Evolutionary conservation across 495 filamentous ascomycete species (phyloP).

Genomic region (Annulohypoxylon bovei): DNA sequence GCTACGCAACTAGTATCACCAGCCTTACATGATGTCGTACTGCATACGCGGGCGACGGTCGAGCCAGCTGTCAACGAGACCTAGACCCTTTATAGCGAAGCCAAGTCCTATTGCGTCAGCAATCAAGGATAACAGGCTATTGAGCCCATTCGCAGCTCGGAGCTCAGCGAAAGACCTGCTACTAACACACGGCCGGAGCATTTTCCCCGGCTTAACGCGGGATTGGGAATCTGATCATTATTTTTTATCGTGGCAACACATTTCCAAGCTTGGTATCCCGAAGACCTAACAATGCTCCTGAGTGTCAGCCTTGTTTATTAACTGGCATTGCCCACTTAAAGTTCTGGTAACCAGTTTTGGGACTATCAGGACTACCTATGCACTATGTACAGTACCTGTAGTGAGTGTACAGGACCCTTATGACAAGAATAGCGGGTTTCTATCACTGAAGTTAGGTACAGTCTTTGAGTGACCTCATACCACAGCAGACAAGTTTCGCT

Average conservation of each 20-base stretch:
- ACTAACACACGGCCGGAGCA: slow-evolving; percentile 11
- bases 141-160: slow-evolving; percentile 22
- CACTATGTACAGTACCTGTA: too few relatives aligned
- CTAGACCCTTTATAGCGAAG: slow-evolving; percentile 12
- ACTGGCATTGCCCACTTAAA: neutral
- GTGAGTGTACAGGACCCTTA: slow-evolving; percentile 4
- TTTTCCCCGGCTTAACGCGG: slow-evolving; percentile 13
- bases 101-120: slow-evolving; percentile 33
- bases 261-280: neutral
- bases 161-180: slow-evolving; percentile 30
- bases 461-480: slow-evolving; percentile 14
- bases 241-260: neutral
- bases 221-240: neutral
- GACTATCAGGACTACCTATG: neutral
- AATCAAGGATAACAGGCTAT: slow-evolving; percentile 25
- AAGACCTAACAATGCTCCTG: neutral
- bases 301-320: neutral
- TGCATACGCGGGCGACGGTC: slow-evolving; percentile 24
- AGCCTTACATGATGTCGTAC: slow-evolving; percentile 38
- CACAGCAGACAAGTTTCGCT: slow-evolving; percentile 2
- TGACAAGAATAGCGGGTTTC: slow-evolving; percentile 12
- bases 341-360: neutral
- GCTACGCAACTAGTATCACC: slow-evolving; percentile 1
- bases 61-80: slow-evolving; percentile 21
- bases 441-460: neutral